Evolutionary conservation across 1,284 basidiomycete species (phyloP), one percentile per base, ranked within the genome.

Genomic region (Papiliotrema flavescens): DNA sequence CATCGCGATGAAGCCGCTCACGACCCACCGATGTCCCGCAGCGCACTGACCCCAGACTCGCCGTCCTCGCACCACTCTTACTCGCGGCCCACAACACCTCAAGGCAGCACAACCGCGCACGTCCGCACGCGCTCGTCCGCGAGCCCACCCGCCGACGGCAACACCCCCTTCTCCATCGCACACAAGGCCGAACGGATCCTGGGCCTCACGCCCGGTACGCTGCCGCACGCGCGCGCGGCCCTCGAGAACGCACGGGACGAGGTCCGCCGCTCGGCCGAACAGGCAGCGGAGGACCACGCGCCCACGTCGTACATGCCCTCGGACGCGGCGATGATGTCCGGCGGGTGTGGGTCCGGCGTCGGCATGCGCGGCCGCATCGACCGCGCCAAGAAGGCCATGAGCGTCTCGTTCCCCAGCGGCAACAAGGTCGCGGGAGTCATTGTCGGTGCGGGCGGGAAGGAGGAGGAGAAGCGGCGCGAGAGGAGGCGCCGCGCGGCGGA

Each of bases 161-260:
- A 57, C 26, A 26, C 20, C 4, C 52, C 59, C 9, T 64, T 63
- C 51, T 43, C 63, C 9, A 51, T 71, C 42, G 55, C 69, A 2
- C 53, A 61, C 47, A 71, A 71, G 41, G 66, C 67, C 24, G 62
- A 62, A 47, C 53, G 51, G 26, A 66, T 71, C 49, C 61, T 71
- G n/a, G 69, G 69, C 23, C 56, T 71, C 13, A 44, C 50, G 11
- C 67, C 67, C 1, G 69, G 67, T 8, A 70, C 66, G 2, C 58
- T 71, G 2, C 49, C 62, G 2, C 60, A 71, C 35, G 69, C 69
- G 0, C 44, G 48, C 20, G 69, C 69, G 11, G 62, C 56, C 24
- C 59, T 71, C 28, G 62, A 71, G 42, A 61, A 62, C 47, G 69
- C 69, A 3, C 53, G 64, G 46, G 69, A 70, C 20, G 66, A 69